Evolutionary conservation across 2,329 filamentous ascomycete species (phyloP), one percentile per base, ranked within the genome.

Genomic region (Xylariomycetidae sp.): DNA sequence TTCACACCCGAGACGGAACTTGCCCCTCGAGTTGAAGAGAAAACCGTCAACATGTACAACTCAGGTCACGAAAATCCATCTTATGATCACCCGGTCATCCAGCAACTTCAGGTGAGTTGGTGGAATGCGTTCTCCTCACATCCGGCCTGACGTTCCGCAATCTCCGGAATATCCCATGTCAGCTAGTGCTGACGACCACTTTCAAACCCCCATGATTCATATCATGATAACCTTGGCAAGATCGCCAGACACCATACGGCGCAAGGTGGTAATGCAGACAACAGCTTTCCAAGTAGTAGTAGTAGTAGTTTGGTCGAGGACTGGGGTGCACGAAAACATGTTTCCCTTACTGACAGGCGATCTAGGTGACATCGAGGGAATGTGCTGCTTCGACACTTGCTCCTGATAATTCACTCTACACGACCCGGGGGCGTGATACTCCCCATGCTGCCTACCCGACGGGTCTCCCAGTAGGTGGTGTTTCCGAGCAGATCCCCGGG

Each of bases 91-190:
- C 37, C 44, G 26, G 39, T 43, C 26, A 30, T 45, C 28, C 40
- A 43, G 26, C 44, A 40, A 38, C 33, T 47, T 40, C 43, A 49
- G 39, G 48, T 53, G 47, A 42, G 48, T 52, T 22, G 32, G 35
- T 32, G 29, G 10, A 30, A 19, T 9, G 30, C 10, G 27, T 6
- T 12, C 24, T 27, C 18, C 27, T 29, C 22, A 35, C 13, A 29
- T 19, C 23, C n/a, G n/a, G n/a, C 23, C 24, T 33, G 3, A 18
- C n/a, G 19, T 23, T 22, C 23, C 7, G 31, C 24, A 17, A 22
- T 14, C 18, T 17, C 20, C 25, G 25, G 19, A 13, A 18, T 31
- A 23, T 18, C 19, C n/a, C 32, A n/a, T n/a, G n/a, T n/a, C n/a
- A n/a, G n/a, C n/a, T n/a, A n/a, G n/a, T n/a, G n/a, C n/a, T n/a